These are phyloP conservation scores for Rhizopus sp. DNA, from an alignment of 371 early-diverging fungal genomes.

Conservation along the genomic window DNA sequence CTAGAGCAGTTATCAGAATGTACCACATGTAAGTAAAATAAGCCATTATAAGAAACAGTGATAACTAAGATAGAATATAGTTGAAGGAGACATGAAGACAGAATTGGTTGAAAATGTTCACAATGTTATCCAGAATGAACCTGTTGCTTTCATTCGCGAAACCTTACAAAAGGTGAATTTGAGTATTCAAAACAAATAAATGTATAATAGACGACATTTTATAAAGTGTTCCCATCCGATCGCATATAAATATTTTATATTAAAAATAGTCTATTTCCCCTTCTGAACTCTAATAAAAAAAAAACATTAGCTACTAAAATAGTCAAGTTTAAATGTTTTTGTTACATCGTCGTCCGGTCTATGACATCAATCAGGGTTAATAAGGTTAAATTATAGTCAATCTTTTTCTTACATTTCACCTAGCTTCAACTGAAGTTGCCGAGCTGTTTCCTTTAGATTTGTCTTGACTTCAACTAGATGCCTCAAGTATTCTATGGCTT, in stretches of 20 bases:
- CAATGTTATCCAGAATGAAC: constrained; percentile 20
- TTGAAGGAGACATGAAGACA: constrained; percentile 16
- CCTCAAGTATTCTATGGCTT: constrained; percentile 24
- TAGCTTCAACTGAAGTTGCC: constrained; percentile 18
- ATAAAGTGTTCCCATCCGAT: background rate
- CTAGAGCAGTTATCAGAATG: constrained; percentile 20
- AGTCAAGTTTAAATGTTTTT: background rate
- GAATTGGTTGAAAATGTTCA: constrained; percentile 6
- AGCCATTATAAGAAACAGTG: background rate
- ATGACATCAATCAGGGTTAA: background rate
- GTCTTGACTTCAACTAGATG: constrained; percentile 24
- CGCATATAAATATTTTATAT: no score
- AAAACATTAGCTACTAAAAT: background rate
- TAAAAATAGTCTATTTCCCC: constrained; percentile 19
- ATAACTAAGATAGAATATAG: constrained; percentile 3
- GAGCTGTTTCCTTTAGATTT: constrained; percentile 20
- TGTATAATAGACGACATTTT: background rate
- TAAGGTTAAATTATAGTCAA: background rate
- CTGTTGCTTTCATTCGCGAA: constrained; percentile 25
- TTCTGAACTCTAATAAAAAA: constrained; percentile 25
- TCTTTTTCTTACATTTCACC: constrained; percentile 24
- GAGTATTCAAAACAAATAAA: constrained; percentile 3
- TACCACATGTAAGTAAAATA: constrained; percentile 16
- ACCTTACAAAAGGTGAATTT: constrained; percentile 27
- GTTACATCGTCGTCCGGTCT: constrained; percentile 33